These are phyloP conservation scores for Hypoxylon subgilvum DNA, from an alignment of 495 filamentous ascomycete genomes.

Conservation along the genomic window DNA sequence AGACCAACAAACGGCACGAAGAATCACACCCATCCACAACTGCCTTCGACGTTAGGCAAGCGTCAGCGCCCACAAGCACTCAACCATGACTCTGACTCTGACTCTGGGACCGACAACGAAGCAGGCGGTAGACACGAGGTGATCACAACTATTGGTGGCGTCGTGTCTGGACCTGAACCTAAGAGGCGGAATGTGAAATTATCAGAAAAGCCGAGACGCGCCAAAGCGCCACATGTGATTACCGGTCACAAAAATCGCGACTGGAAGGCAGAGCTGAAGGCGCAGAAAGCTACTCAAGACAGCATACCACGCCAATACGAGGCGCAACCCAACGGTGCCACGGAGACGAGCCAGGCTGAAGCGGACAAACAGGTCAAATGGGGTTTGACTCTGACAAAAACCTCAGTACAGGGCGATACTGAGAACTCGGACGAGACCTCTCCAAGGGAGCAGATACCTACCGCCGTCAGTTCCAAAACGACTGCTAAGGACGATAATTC, in stretches of 20 bases:
- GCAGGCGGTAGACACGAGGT: slow-evolving; percentile 38
- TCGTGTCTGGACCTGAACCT: slow-evolving; percentile 30
- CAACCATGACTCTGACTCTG: slow-evolving; percentile 42
- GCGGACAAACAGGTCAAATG: slow-evolving; percentile 49
- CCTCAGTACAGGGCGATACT: slow-evolving; percentile 15
- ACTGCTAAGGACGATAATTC: slow-evolving; percentile 39
- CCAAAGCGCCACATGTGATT: slow-evolving; percentile 65
- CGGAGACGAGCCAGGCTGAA: too few species aligned
- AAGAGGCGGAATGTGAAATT: slow-evolving; percentile 21
- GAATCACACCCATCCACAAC: slow-evolving; percentile 39
- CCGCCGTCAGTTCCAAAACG: slow-evolving; percentile 20
- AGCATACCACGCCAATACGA: slow-evolving; percentile 59
- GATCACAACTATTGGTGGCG: slow-evolving; percentile 48
- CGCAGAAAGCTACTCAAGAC: slow-evolving; percentile 54
- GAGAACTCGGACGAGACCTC: slow-evolving; percentile 25
- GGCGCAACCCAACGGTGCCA: too few species aligned
- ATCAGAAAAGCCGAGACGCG: slow-evolving; percentile 31
- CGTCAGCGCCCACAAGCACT: slow-evolving; percentile 46
- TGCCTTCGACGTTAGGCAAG: slow-evolving; percentile 43
- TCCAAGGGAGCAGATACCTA: slow-evolving; percentile 33
- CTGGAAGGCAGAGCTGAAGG: slow-evolving; percentile 68
- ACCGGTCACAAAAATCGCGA: slow-evolving; percentile 69
- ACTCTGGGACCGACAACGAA: slow-evolving; percentile 44
- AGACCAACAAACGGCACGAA: slow-evolving; percentile 36
- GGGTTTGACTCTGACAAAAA: slow-evolving; percentile 53